phyloP scores from a whole-genome alignment of 805 yeast species.

The Candida sithepensis region DNA sequence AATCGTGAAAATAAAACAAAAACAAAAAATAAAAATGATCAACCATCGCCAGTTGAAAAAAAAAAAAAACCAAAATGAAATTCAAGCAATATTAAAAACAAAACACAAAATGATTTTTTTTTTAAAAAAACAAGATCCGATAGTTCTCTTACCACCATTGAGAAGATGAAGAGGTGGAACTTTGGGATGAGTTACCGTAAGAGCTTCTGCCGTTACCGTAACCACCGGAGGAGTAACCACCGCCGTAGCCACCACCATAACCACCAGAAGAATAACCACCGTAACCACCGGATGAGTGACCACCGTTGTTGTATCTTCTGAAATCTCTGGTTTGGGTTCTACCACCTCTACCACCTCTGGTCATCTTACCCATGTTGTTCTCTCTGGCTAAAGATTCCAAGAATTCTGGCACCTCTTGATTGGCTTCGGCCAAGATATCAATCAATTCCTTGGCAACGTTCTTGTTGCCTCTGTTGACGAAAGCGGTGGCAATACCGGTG shows the following conservation, averaged over 20 bases:
- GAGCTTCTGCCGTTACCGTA: conserved; percentile 20
- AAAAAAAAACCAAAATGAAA: background rate
- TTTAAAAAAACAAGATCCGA: background rate
- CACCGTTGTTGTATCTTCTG: conserved; percentile 42
- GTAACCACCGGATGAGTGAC: conserved; percentile 17
- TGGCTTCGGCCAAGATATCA: conserved; percentile 88
- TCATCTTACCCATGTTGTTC: conserved; percentile 50
- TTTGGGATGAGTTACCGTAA: conserved; percentile 8
- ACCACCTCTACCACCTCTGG: conserved; percentile 47
- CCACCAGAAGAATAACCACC: conserved; percentile 14
- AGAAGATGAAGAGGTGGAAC: conserved; percentile 15
- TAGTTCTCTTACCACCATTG: conserved; percentile 32
- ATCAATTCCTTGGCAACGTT: conserved; percentile 84
- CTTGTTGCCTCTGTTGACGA: conserved; percentile 93
- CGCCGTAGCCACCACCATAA: conserved; percentile 27
- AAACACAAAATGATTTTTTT: background rate
- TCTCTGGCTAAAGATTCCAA: conserved; percentile 79
- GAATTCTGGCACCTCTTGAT: conserved; percentile 95
- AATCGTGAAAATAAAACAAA: background rate
- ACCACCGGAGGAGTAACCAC: conserved; percentile 18
- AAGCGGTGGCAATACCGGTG: conserved; percentile 97
- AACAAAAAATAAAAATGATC: background rate
- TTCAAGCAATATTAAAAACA: background rate
- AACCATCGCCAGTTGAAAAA: too few species aligned
- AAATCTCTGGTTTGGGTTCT: conserved; percentile 39